A percentile compares a stretch with the other conserved stretches of the same genome.
phyloP scores from a whole-genome alignment of 257 asterid species.

The Plantago elongata region DNA sequence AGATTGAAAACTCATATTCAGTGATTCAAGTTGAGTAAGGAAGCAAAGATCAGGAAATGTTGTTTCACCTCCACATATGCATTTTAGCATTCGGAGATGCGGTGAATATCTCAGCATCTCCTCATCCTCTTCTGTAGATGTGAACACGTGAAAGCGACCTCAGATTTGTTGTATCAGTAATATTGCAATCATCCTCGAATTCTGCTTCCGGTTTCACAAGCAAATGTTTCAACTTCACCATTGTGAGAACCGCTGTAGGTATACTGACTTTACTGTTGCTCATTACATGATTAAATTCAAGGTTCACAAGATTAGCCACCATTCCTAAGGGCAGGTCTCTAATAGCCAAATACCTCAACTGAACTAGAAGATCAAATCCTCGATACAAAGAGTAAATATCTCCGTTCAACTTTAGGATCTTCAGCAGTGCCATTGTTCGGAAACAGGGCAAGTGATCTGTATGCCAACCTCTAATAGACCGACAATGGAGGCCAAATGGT shows the following conservation, averaged over 20 bases:
- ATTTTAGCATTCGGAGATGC: conserved; percentile 7
- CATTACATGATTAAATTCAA: conserved; percentile 5
- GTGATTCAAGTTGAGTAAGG: conserved; percentile 10
- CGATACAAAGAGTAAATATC: too few species aligned
- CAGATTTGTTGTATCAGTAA: neutral
- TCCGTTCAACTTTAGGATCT: neutral
- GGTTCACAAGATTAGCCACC: conserved; percentile 3
- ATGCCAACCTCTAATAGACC: neutral
- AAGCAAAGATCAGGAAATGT: conserved; percentile 1
- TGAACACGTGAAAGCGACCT: neutral
- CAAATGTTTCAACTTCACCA: conserved; percentile 18
- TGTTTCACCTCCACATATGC: neutral
- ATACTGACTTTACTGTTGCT: neutral
- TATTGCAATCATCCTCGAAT: neutral
- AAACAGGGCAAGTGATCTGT: neutral
- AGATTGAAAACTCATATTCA: neutral
- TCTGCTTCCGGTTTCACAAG: neutral
- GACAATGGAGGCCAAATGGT: neutral
- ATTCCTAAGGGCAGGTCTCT: neutral
- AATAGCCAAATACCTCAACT: conserved; percentile 17
- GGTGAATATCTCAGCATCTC: conserved; percentile 6
- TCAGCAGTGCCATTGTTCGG: neutral
- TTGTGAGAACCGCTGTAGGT: neutral
- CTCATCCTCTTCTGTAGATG: neutral
- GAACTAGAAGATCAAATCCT: conserved; percentile 1